Evolutionary conservation across 768 basidiomycete genomes (phyloP).

Genomic region (Cubamyces sp.): DNA sequence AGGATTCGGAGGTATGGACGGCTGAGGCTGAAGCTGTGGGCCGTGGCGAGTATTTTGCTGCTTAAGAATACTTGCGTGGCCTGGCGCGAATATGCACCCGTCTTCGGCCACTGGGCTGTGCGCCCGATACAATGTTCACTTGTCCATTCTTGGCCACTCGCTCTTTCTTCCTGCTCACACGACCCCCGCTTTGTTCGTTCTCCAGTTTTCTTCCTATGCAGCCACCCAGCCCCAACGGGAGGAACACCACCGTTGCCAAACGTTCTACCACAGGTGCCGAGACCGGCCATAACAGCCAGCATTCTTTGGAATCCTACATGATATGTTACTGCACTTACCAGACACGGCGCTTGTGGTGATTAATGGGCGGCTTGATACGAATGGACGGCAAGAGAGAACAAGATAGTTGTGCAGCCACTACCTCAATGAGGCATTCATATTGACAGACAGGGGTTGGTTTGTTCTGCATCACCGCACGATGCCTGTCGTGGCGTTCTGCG

Average conservation of each 20-base stretch:
- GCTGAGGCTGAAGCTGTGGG: no score
- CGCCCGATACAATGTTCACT: slow-evolving; percentile 10
- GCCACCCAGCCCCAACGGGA: background rate
- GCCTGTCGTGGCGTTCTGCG: background rate
- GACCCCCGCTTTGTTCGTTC: background rate
- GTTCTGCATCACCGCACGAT: background rate
- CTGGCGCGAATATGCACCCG: no score
- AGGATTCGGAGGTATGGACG: background rate
- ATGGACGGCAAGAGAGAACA: background rate
- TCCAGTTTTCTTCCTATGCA: background rate
- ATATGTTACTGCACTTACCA: no score
- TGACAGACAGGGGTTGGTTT: slow-evolving; percentile 7
- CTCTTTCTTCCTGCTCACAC: background rate
- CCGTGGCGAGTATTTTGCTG: no score
- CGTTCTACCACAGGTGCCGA: background rate
- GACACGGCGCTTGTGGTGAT: no score
- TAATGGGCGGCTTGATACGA: background rate
- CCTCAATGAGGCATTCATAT: background rate
- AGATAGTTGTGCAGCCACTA: background rate
- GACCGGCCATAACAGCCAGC: background rate
- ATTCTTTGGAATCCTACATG: background rate
- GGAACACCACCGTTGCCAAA: background rate
- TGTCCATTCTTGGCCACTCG: background rate
- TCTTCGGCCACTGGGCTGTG: background rate
- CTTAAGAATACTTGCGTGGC: no score